Base-by-base conservation (phyloP, 306 rosid species). In the Lathyrus aphaca region DNA sequence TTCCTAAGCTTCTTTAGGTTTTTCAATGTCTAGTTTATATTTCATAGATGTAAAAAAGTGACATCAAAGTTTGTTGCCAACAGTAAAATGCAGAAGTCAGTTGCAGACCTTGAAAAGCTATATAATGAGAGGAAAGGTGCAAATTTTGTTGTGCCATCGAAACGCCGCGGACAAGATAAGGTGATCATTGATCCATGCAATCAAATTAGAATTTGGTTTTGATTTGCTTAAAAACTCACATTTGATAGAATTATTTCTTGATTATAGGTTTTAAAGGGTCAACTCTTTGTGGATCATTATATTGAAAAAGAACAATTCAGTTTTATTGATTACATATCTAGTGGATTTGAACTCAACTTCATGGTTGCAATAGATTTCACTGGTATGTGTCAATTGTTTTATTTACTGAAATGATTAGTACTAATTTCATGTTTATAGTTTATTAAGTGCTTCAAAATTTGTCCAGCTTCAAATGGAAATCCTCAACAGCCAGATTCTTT, bases 291-390 rank as follows among this genome's bases (percentile, higher is more conserved):
- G 76, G 97, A 94, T 53, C 86, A 75, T 14, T 90, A 76, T 39
- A 8, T 29, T 51, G 95, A 88, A 80, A 94, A 78, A 80, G 81
- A 82, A 39, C 96, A 84, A 12, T 86, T 76, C 79, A 90, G 85
- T 68, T 94, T 94, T 79, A 72, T 94, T 16, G 99, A 94, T 66
- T 94, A 94, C 80, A 85, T 90, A 76, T 88, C 95, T 14, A 86
- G 82, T 71, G 97, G 97, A 54, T 94, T 88, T 81, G 89, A 88
- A 82, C 86, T 94, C 15, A 94, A 91, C 80, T 94, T 88, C 73
- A 90, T 90, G 99, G 97, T 94, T 56, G 97, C 95, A 3, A 82
- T 94, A 13, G 98, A 94, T 69, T 90, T 94, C 84, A 94, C 95
- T 0, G 92, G 99, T 94, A 77, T 13, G 39, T 29, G 39, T 13